Conservation (phyloP, 805 yeast genomes). For the Candida patagonica region DNA sequence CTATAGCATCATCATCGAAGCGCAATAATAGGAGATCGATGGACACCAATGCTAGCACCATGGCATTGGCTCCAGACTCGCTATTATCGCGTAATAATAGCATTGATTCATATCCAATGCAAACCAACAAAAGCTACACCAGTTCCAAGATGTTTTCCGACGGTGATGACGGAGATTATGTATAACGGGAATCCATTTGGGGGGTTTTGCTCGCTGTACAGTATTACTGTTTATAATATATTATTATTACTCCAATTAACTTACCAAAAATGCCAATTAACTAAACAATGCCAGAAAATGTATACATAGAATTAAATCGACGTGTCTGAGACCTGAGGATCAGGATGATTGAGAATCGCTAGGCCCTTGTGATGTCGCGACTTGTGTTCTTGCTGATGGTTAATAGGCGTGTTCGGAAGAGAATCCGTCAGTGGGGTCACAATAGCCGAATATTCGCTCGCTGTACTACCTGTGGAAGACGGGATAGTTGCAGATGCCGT, state of each 20-base stretch:
- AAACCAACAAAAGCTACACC: conserved; percentile 9
- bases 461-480: conserved; percentile 11
- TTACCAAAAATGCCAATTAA: no score
- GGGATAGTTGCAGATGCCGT: no score
- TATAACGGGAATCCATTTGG: no score
- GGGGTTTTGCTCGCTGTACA: no score
- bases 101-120: conserved; percentile 4
- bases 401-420: conserved; percentile 17
- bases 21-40: conserved; percentile 22
- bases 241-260: no score
- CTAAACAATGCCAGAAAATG: no score
- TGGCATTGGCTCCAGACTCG: conserved; percentile 28
- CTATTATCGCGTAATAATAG: conserved; percentile 15
- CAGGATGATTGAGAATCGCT: conserved; percentile 8
- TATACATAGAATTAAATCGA: no score
- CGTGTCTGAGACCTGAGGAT: conserved; percentile 3
- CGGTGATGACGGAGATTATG: conserved; percentile 7
- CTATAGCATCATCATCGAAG: conserved; percentile 30
- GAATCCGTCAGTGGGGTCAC: conserved; percentile 17
- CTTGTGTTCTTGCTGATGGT: conserved; percentile 6
- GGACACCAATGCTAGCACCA: conserved; percentile 30
- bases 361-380: conserved; percentile 5
- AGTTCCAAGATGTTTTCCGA: conserved; percentile 3
- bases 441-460: conserved; percentile 12
- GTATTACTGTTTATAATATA: no score